These are phyloP conservation scores for Wallacemonas collosoma DNA, from an alignment of 208 protist genomes.

Conservation along the genomic window DNA sequence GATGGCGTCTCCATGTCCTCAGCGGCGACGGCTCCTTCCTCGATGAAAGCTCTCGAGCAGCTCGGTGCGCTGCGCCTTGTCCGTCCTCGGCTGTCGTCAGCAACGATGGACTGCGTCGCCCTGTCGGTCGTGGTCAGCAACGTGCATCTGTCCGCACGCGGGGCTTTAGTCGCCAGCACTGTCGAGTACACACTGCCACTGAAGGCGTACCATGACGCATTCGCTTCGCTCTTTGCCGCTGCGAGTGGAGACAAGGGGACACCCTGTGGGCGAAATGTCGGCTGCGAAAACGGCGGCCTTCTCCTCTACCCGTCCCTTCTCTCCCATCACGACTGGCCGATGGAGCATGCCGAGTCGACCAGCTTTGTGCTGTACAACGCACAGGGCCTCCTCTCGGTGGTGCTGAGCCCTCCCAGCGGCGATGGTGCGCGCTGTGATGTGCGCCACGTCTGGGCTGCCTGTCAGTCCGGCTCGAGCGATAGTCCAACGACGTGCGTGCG, in stretches of 20 bases:
- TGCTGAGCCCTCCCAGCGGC: background rate
- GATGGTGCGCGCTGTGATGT: background rate
- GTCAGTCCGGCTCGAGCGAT: background rate
- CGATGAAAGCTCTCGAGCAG: background rate
- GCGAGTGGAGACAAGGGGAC: background rate
- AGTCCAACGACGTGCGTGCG: too few relatives aligned
- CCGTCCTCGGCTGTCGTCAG: background rate
- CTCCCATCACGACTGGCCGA: background rate
- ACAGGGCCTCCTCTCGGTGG: background rate
- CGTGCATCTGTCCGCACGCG: background rate
- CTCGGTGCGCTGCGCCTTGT: slow-evolving; percentile 11
- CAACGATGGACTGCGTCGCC: background rate
- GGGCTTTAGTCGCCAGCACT: background rate
- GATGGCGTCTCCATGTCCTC: background rate
- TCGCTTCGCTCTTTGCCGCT: background rate
- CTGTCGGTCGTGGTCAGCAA: slow-evolving; percentile 1
- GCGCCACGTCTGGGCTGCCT: background rate
- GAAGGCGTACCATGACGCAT: background rate
- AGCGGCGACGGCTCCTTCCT: background rate
- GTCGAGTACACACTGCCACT: slow-evolving; percentile 6
- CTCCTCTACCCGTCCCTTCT: slow-evolving; percentile 1
- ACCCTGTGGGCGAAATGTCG: too few relatives aligned
- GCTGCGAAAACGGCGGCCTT: background rate
- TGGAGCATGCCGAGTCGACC: background rate
- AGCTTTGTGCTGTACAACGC: slow-evolving; percentile 10